Base-by-base conservation (phyloP, 441 rosid species). In the Croton setiger region DNA sequence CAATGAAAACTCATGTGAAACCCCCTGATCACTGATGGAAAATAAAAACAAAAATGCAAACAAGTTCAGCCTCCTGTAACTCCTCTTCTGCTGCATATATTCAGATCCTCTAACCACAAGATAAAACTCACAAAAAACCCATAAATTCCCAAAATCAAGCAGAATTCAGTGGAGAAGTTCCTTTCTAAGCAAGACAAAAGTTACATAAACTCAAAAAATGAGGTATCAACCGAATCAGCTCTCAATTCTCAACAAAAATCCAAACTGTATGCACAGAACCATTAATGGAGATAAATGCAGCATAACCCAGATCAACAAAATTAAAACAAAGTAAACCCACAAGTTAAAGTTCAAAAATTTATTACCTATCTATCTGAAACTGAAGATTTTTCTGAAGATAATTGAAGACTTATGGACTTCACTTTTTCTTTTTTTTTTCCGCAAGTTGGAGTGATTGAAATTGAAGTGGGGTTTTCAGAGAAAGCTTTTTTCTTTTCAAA, bases 291-390 rank as follows among this genome's bases (percentile, higher is more conserved):
- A 69, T 69, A 48, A 48, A 78, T 76, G 84, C 72, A 68, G 81
- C 81, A 81, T 12, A 37, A 73, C 75, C 79, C 74, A 71, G 71
- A 71, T 64, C 37, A 41, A 49, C 35, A 56, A 81, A 75, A 27
- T 1, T 44, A 54, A 6, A 60, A 27, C 12, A 47, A 47, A 36
- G 51, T 57, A 37, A 17, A 55, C 66, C 60, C 51, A 67, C 68
- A 66, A 68, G 64, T 51, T 14, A 54, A 66, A 70, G 79, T 64
- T 20, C 4, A 63, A 76, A 23, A 64, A 62, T 8, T 14, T 52
- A 69, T 68, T 45, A 75, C 80, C 33, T 72, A 47, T 36, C 62
- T 35, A 31, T 66, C 68, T 36, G 60, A 61, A 39, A 39, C 10
- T 39, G 8, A 5, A 39, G 8, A 5, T 9, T 5, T 39, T 39